A percentile compares a stretch with the other conserved stretches of the same genome.
These are phyloP conservation scores for Epichloe sp. DNA, from an alignment of 2,329 filamentous ascomycete species.

Conservation along the genomic window DNA sequence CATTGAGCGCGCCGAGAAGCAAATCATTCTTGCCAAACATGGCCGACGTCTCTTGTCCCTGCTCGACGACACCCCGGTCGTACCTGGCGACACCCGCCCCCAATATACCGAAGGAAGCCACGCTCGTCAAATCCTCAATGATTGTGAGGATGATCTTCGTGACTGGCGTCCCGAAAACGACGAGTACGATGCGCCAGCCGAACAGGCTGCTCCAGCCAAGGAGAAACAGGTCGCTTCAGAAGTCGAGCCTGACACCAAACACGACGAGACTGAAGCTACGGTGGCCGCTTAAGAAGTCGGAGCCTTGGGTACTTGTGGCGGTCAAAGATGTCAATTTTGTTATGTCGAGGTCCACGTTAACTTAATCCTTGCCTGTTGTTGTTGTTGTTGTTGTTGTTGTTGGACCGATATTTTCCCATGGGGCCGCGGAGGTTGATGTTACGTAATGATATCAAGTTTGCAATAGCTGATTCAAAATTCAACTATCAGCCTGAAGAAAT, in stretches of 20 bases:
- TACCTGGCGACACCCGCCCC: slow-evolving; percentile 68
- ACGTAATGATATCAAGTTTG: not conserved
- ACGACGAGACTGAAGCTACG: not conserved
- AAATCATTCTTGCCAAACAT: slow-evolving; percentile 85
- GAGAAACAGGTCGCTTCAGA: slow-evolving; percentile 12
- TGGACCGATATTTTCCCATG: not conserved
- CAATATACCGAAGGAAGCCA: slow-evolving; percentile 52
- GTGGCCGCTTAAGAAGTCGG: not conserved
- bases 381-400: not conserved
- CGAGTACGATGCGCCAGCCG: slow-evolving; percentile 13
- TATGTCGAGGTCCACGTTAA: not conserved
- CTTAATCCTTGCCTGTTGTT: not conserved
- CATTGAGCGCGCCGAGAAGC: slow-evolving; percentile 94
- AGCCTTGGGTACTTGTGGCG: not conserved
- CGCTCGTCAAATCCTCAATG: slow-evolving; percentile 77
- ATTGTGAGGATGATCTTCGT: slow-evolving; percentile 78
- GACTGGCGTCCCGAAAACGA: slow-evolving; percentile 49
- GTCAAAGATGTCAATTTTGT: not conserved
- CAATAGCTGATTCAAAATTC: not conserved
- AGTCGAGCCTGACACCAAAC: not conserved
- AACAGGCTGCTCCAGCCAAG: slow-evolving; percentile 12
- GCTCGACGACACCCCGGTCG: slow-evolving; percentile 78
- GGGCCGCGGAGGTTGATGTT: not conserved
- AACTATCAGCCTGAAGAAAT: too few relatives aligned
- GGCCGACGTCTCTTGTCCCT: slow-evolving; percentile 73